Base-by-base conservation (phyloP, 2,329 filamentous ascomycete species). In the Cercospora janseana region DNA sequence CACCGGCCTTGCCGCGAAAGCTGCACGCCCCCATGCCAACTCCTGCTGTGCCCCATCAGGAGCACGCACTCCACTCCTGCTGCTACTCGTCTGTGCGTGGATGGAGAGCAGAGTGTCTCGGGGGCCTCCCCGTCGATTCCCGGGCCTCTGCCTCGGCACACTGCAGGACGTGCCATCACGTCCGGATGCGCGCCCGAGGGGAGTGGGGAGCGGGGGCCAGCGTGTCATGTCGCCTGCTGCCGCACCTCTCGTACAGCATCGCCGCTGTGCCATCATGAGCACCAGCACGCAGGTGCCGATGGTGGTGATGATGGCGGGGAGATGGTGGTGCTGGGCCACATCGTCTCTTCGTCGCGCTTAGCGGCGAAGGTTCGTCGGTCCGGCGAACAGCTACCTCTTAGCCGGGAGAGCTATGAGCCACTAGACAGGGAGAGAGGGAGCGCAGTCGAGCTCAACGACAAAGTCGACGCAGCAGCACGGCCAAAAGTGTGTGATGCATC, bases 361-460 rank as follows among this genome's bases (percentile, higher is more conserved):
- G 42, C 28, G 44, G 28, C 34, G 47, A 54, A 58, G 56, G 56
- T 58, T 58, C 45, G 29, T 32, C 42, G 49, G 56, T 52, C 40
- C 58, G 54, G 49, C 48, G 35, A 43, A 42, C 51, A 57, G 49
- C 46, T 55, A 53, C 53, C 51, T 47, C 47, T 31, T 54, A 49
- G 48, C 41, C 50, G 56, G 56, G 50, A 56, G 50, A 46, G 53
- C 53, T 56, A 58, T 35, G 31, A 21, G 24, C 21, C 32, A 23
- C 27, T 20, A 31, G 41, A 12, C 26, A 29, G 27, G 41, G 26
- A 20, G 29, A n/a, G 7, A 15, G 24, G n/a, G 24, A 12, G 40
- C 13, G 40, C n/a, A 43, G 40, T 44, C 31, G 16, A 40, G 45
- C 29, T 55, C 43, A 41, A 46, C 46, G 46, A 37, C 16, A 20